phyloP scores from a whole-genome alignment of 805 yeast genomes.

The Clavispora fructus region DNA sequence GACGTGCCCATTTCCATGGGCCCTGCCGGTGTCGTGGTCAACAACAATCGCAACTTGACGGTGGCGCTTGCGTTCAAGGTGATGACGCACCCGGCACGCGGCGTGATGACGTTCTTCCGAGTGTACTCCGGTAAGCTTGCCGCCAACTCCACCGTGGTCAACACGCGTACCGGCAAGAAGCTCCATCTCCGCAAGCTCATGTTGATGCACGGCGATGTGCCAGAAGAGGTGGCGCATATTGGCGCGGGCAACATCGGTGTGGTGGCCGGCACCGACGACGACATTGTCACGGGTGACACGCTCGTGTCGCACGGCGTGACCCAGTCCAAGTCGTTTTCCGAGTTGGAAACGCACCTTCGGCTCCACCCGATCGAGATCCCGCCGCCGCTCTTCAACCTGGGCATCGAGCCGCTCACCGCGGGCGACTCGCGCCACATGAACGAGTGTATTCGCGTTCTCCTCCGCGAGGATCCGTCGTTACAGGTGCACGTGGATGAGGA shows the following conservation, averaged over 20 bases:
- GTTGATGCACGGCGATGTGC: conserved; percentile 83
- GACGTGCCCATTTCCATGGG: conserved; percentile 29
- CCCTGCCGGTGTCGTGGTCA: conserved; percentile 45
- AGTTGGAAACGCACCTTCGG: conserved; percentile 38
- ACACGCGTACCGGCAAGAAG: conserved; percentile 64
- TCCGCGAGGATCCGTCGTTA: conserved; percentile 90
- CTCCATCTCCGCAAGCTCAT: conserved; percentile 64
- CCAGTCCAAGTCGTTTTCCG: conserved; percentile 32
- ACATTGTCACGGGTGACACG: conserved; percentile 87
- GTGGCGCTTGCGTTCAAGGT: conserved; percentile 91
- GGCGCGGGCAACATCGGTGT: conserved; percentile 88
- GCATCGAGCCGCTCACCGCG: conserved; percentile 75
- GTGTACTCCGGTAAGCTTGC: conserved; percentile 79
- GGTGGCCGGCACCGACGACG: conserved; percentile 61
- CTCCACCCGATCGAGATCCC: conserved; percentile 80
- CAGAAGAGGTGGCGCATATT: conserved; percentile 62
- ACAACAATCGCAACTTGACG: conserved; percentile 54
- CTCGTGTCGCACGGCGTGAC: conserved; percentile 57
- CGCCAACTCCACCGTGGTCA: conserved; percentile 56
- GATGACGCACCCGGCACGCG: conserved; percentile 75
- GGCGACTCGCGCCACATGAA: conserved; percentile 77
- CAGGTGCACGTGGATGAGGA: conserved; percentile 72
- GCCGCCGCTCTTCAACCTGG: conserved; percentile 86
- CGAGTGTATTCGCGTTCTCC: conserved; percentile 55
- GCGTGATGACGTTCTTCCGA: conserved; percentile 78